Percentiles rank a stretch among this genome's conserved stretches.
phyloP scores from a whole-genome alignment of 495 filamentous ascomycete species.

The Aspergillus saccharolyticus region DNA sequence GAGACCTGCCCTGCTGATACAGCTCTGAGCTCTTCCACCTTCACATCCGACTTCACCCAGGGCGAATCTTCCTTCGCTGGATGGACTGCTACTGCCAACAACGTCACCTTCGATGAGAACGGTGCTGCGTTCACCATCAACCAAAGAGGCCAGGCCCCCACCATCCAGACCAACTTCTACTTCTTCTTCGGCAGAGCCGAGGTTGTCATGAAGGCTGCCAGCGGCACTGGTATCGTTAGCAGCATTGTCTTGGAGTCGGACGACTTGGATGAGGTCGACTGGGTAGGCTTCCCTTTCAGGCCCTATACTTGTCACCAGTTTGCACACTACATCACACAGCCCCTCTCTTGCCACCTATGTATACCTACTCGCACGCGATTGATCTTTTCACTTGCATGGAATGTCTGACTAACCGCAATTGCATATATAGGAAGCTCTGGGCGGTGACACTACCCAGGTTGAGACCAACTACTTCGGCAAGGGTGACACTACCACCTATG shows the following conservation, averaged over 20 bases:
- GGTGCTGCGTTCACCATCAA: slow-evolving; percentile 68
- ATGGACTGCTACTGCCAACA: slow-evolving; percentile 59
- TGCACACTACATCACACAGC: too few species aligned
- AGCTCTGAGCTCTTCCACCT: slow-evolving; percentile 53
- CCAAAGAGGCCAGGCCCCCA: slow-evolving; percentile 68
- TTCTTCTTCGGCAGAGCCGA: slow-evolving; percentile 73
- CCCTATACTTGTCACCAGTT: too few species aligned
- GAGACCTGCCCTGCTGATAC: slow-evolving; percentile 56
- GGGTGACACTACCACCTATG: slow-evolving; percentile 71
- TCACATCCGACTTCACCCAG: slow-evolving; percentile 61
- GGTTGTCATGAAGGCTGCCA: slow-evolving; percentile 66
- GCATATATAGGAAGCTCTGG: slow-evolving; percentile 43
- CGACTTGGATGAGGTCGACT: slow-evolving; percentile 93
- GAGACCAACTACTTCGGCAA: slow-evolving; percentile 97
- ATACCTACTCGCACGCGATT: not conserved
- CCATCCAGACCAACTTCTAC: slow-evolving; percentile 67
- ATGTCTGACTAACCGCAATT: slow-evolving; percentile 7
- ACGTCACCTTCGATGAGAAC: slow-evolving; percentile 42
- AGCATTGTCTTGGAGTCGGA: slow-evolving; percentile 84
- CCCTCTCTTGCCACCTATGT: not conserved
- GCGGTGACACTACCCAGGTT: slow-evolving; percentile 58
- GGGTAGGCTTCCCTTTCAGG: slow-evolving; percentile 52
- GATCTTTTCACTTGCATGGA: slow-evolving; percentile 4
- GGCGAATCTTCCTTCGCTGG: slow-evolving; percentile 44
- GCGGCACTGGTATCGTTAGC: slow-evolving; percentile 70